These are phyloP conservation scores for Chenopodium quinoa DNA, from an alignment of 148 eudicot genomes.

Conservation along the genomic window DNA sequence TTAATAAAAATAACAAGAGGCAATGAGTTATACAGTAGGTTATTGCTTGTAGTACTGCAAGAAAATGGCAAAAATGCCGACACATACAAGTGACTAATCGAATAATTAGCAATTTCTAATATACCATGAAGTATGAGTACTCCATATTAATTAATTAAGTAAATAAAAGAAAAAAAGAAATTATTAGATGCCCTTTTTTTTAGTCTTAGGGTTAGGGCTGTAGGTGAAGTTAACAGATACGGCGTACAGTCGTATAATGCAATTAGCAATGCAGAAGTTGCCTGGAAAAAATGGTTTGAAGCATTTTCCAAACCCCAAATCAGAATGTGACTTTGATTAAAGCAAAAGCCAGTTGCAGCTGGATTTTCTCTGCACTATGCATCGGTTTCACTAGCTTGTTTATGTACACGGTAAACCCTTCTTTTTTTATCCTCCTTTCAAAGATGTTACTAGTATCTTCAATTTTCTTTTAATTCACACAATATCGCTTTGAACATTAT, in stretches of 20 bases:
- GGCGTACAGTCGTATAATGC: no score
- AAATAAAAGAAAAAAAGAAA: background rate
- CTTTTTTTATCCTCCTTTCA: no score
- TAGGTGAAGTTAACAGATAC: no score
- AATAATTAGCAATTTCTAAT: constrained; percentile 14
- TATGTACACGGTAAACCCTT: no score
- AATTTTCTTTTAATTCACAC: no score
- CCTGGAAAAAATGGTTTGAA: constrained; percentile 26
- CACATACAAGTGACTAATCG: constrained; percentile 19
- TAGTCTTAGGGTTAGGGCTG: no score
- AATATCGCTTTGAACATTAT: no score
- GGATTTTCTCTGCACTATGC: constrained; percentile 37
- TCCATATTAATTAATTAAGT: background rate
- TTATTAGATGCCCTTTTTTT: constrained; percentile 4
- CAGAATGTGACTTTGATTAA: constrained; percentile 21
- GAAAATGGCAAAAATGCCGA: constrained; percentile 21
- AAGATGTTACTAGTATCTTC: no score
- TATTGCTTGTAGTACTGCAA: background rate
- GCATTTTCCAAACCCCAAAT: constrained; percentile 23
- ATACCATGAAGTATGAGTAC: no score
- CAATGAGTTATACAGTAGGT: background rate
- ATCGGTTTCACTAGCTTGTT: background rate
- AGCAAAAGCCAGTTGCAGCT: constrained; percentile 28
- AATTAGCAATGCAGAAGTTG: constrained; percentile 26
- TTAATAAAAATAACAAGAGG: no score